A percentile compares a stretch with the other conserved stretches of the same genome.
Evolutionary conservation across 192 early-diverging fungal genomes (phyloP).

Genomic region (Coemansia sp.): DNA sequence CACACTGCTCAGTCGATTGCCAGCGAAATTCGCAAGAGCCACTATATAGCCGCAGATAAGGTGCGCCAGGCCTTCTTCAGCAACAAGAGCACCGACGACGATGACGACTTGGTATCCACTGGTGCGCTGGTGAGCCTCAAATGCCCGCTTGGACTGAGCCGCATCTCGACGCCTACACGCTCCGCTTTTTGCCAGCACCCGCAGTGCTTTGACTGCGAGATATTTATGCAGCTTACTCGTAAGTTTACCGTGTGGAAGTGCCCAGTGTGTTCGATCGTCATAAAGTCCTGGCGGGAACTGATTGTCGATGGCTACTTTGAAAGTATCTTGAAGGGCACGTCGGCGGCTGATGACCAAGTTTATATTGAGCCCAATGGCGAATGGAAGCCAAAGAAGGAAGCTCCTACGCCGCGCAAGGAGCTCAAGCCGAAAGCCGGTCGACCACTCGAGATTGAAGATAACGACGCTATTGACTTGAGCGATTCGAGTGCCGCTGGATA

Average conservation of each 20-base stretch:
- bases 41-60: constrained; percentile 14
- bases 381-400: constrained; percentile 43
- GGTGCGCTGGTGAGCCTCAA: constrained; percentile 70
- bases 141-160: constrained; percentile 70
- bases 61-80: constrained; percentile 48
- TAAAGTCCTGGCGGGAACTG: constrained; percentile 58
- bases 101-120: constrained; percentile 67
- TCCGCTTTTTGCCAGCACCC: constrained; percentile 68
- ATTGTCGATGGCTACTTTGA: constrained; percentile 70
- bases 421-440: constrained; percentile 7
- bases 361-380: constrained; percentile 40
- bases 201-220: constrained; percentile 83
- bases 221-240: constrained; percentile 73
- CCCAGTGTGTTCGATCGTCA: constrained; percentile 69
- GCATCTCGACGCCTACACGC: constrained; percentile 66
- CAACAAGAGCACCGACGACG: constrained; percentile 58
- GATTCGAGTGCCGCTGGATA: constrained; percentile 10
- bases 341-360: constrained; percentile 39
- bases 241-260: constrained; percentile 71
- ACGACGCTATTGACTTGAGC: constrained; percentile 35
- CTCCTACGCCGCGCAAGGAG: constrained; percentile 45
- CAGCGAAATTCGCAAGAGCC: constrained; percentile 22
- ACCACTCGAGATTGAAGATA: constrained; percentile 15
- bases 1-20: constrained; percentile 34
- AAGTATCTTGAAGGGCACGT: constrained; percentile 36